Conservation (phyloP, 176 grass and related monocot species). For the Saccharum spontaneum region DNA sequence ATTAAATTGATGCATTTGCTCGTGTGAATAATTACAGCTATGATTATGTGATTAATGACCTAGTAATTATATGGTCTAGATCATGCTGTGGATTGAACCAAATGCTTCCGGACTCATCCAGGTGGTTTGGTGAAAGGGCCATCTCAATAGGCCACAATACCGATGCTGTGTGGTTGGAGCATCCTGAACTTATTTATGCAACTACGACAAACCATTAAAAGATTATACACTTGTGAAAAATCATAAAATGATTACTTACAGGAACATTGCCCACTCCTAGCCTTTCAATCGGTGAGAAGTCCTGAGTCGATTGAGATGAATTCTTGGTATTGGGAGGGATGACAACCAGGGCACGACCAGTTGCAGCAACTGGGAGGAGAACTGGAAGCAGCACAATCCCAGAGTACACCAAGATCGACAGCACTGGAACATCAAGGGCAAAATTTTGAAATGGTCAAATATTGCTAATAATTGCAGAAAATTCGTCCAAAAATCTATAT, state of each 20-base stretch:
- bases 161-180: background rate
- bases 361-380: conserved; percentile 75
- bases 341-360: conserved; percentile 40
- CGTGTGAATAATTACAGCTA: background rate
- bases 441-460: background rate
- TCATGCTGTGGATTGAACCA: background rate
- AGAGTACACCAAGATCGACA: conserved; percentile 72
- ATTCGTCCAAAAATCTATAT: background rate
- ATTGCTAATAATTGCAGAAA: background rate
- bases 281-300: conserved; percentile 54
- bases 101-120: conserved; percentile 9
- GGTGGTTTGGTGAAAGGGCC: background rate
- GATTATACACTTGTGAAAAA: background rate
- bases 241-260: conserved; percentile 30
- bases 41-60: background rate
- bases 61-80: background rate
- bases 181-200: background rate
- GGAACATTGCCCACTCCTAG: conserved; percentile 75
- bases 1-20: background rate
- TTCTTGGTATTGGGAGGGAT: background rate
- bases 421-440: conserved; percentile 50
- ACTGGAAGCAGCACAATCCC: conserved; percentile 73
- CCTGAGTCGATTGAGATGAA: background rate
- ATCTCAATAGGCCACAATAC: background rate
- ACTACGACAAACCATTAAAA: background rate